A percentile compares a stretch with the other conserved stretches of the same genome.
These are phyloP conservation scores for Tagetes patula DNA, from an alignment of 129 eudicot species.

Conservation along the genomic window DNA sequence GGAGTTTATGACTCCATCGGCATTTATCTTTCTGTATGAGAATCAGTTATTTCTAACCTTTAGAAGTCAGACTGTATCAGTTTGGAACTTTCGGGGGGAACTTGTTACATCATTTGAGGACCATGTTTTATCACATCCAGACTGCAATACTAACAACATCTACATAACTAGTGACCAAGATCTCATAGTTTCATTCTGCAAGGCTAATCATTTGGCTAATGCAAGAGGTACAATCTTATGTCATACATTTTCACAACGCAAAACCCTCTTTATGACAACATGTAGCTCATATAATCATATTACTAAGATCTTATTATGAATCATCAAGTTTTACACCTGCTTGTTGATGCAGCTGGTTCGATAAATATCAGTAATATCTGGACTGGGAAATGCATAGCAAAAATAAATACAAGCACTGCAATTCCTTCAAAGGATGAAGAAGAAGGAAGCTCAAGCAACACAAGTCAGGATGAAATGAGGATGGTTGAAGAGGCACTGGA, in stretches of 20 bases:
- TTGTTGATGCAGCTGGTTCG: conserved; percentile 38
- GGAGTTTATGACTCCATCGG: conserved; percentile 48
- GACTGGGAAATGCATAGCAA: conserved; percentile 54
- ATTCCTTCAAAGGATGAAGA: conserved; percentile 18
- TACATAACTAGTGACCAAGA: conserved; percentile 55
- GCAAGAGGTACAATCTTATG: conserved; percentile 30
- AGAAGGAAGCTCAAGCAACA: conserved; percentile 28
- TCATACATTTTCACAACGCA: background rate
- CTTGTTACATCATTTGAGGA: conserved; percentile 54
- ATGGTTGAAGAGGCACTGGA: conserved; percentile 45
- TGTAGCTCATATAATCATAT: conserved; percentile 6
- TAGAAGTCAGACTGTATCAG: conserved; percentile 47
- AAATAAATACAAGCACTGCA: conserved; percentile 37
- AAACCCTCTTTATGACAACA: background rate
- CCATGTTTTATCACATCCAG: conserved; percentile 47
- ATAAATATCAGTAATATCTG: conserved; percentile 35
- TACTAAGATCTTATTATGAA: background rate
- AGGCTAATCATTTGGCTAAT: conserved; percentile 27
- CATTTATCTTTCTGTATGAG: conserved; percentile 48
- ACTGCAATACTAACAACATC: conserved; percentile 52
- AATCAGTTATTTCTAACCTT: conserved; percentile 43
- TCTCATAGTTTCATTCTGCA: conserved; percentile 50
- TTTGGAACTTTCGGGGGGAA: conserved; percentile 55
- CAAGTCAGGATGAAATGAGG: conserved; percentile 26
- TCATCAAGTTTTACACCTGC: background rate